Conservation (phyloP, 1,284 basidiomycete species). For the Phaffia rhodozyma region DNA sequence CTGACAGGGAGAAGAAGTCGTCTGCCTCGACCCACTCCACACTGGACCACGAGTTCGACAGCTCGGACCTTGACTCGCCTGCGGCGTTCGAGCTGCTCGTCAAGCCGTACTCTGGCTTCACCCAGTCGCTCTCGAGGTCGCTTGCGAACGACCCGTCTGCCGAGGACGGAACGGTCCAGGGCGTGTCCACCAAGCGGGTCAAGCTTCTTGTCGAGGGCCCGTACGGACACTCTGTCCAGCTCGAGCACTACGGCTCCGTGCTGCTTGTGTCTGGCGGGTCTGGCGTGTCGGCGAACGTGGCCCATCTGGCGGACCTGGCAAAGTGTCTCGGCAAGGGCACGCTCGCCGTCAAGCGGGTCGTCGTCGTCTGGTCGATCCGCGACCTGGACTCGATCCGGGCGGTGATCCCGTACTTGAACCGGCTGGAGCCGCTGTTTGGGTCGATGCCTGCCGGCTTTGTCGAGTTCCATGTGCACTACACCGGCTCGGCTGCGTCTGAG, state of each 20-base stretch:
- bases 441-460: too few species aligned
- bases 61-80: background rate
- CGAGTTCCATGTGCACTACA: too few species aligned
- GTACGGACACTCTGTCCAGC: conserved; percentile 14
- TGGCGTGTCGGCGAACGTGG: conserved; percentile 15
- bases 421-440: too few species aligned
- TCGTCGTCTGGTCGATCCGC: conserved; percentile 16
- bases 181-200: background rate
- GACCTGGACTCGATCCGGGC: background rate
- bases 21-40: background rate
- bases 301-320: conserved; percentile 19
- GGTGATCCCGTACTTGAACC: too few species aligned
- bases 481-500: too few species aligned
- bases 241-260: conserved; percentile 17
- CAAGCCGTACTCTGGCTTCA: conserved; percentile 14
- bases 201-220: conserved; percentile 19
- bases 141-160: background rate
- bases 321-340: background rate
- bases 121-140: conserved; percentile 6
- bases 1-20: background rate
- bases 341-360: conserved; percentile 9
- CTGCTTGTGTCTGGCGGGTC: conserved; percentile 19
- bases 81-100: conserved; percentile 12
- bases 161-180: background rate
- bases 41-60: background rate